Conservation (phyloP, 2,329 filamentous ascomycete genomes). For the Aspergillus fumigatus region DNA sequence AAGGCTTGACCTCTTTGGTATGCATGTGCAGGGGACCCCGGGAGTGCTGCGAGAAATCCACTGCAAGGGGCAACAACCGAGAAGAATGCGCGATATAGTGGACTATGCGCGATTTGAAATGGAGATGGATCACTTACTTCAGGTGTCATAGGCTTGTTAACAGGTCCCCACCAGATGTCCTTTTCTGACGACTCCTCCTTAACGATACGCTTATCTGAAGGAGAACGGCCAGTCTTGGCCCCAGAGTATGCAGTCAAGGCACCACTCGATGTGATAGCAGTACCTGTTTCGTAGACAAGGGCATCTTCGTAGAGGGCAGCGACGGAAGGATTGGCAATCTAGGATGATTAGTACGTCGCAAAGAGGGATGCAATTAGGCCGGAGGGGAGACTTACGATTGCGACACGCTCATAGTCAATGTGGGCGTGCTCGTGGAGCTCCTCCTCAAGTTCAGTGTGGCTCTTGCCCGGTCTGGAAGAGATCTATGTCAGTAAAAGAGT, state of each 20-base stretch:
- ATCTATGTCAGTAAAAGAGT: constrained; percentile 10
- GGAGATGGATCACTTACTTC: constrained; percentile 64
- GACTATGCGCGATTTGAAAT: constrained; percentile 11
- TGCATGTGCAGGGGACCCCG: constrained; percentile 17
- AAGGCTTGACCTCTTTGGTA: constrained; percentile 13
- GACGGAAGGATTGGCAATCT: constrained; percentile 88
- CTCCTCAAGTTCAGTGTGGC: constrained; percentile 97
- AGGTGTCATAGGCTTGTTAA: constrained; percentile 97
- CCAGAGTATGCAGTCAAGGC: constrained; percentile 96
- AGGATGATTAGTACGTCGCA: constrained; percentile 9
- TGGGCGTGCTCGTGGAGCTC: constrained; percentile 96
- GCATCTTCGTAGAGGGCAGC: constrained; percentile 98
- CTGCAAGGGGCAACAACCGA: constrained; percentile 12
- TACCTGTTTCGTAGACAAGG: constrained; percentile 93
- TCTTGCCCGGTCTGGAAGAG: constrained; percentile 64
- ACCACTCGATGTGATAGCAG: constrained; percentile 92
- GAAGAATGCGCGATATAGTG: constrained; percentile 14
- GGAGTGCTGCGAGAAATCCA: constrained; percentile 13
- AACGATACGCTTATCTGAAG: constrained; percentile 95
- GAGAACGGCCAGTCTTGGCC: constrained; percentile 95
- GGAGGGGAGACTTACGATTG: constrained; percentile 65
- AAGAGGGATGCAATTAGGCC: neutral
- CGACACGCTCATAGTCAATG: constrained; percentile 98
- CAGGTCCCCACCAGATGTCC: constrained; percentile 97
- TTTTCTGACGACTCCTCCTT: constrained; percentile 84